A percentile compares a stretch with the other conserved stretches of the same genome.
Conservation (phyloP, 1,284 basidiomycete genomes). For the Marasmius sp. region DNA sequence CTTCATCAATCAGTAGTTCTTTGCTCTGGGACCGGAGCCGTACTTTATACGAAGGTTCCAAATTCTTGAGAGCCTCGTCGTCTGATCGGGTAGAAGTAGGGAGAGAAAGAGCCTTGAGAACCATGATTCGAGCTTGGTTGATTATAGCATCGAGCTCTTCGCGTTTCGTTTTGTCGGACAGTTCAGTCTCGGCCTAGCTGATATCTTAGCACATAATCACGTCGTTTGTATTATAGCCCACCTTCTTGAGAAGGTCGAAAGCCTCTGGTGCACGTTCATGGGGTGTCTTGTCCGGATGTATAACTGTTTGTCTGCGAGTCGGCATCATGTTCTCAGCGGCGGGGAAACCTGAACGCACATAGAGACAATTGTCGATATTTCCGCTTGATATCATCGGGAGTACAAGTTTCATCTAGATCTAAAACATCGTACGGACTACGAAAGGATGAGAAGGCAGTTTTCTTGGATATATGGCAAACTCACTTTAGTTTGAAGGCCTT, state of each 20-base stretch:
- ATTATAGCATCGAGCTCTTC: conserved; percentile 79
- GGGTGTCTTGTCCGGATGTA: conserved; percentile 83
- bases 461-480: conserved; percentile 22
- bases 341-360: conserved; percentile 50
- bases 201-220: background rate
- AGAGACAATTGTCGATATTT: conserved; percentile 80
- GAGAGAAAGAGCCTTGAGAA: conserved; percentile 62
- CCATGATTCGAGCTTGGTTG: conserved; percentile 60
- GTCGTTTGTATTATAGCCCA: conserved; percentile 24
- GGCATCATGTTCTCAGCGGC: background rate
- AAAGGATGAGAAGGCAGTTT: background rate
- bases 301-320: conserved; percentile 47
- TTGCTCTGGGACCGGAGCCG: conserved; percentile 69
- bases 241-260: conserved; percentile 84
- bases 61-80: conserved; percentile 52
- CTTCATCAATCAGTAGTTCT: conserved; percentile 79
- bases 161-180: conserved; percentile 71
- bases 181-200: conserved; percentile 72
- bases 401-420: conserved; percentile 62
- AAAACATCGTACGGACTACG: conserved; percentile 77
- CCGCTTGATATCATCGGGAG: conserved; percentile 75
- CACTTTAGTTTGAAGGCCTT: conserved; percentile 86
- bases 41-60: conserved; percentile 60
- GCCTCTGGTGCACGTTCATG: conserved; percentile 80
- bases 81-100: conserved; percentile 55